Base-by-base conservation (phyloP, 805 yeast species). In the Kregervanrija pseudodelftensis region DNA sequence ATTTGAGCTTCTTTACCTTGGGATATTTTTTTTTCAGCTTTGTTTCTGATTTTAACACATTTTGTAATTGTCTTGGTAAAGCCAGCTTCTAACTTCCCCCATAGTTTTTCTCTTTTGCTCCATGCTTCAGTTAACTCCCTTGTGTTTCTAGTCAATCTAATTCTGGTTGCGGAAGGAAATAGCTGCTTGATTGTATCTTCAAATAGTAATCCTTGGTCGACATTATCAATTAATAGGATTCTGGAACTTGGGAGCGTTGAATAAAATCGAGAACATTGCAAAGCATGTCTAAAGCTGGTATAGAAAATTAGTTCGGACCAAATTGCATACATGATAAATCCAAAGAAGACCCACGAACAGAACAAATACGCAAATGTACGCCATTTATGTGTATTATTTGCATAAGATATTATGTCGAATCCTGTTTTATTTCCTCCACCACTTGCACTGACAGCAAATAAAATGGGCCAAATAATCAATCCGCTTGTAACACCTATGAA, bases 241-340 rank as follows among this genome's bases (percentile, higher is more conserved):
- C 85, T 75, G 3, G 89, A 79, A 13, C 86, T 77, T 33, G 81
- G 66, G 50, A 83, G 58, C 1, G 87, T 80, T 56, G 84, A 83
- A 55, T 82, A 82, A 49, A 79, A 64, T 12, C 93, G 91, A 30
- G 87, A 77, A 33, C 86, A 73, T 65, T 83, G 89, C 36, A 79
- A 52, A 17, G 82, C 82, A 52, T 85, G 93, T 70, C 89, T 79
- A 53, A 82, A 77, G 8, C 85, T 72, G 30, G 77, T 71, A 61
- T 85, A 85, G 64, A 76, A 82, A 16, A 79, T 77, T 67, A 85
- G 66, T 64, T 85, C 95, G 56, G 82, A 77, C 70, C 83, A 85
- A 48, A 85, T 78, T 45, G 79, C 69, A 60, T 74, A 84, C 31
- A 82, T 65, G 34, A 81, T 70, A n/a, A 72, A 47, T 7, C 87